Evolutionary conservation across 768 basidiomycete species (phyloP).

Genomic region (Myochromella boudieri): DNA sequence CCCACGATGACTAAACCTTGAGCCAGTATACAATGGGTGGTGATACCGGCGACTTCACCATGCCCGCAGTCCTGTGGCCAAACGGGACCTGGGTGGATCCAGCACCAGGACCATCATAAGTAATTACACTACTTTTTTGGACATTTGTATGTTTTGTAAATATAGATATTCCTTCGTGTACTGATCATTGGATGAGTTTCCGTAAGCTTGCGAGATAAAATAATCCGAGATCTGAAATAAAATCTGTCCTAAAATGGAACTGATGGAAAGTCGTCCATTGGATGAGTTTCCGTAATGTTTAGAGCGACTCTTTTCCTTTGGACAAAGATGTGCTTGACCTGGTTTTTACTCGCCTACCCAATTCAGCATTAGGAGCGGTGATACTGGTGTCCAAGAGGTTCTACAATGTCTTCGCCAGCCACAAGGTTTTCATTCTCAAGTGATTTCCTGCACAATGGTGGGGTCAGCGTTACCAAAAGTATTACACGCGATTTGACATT

Average conservation of each 20-base stretch:
- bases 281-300: too few species aligned
- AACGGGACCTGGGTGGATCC: constrained; percentile 86
- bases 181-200: too few species aligned
- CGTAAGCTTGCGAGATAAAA: too few species aligned
- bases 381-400: constrained; percentile 22
- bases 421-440: constrained; percentile 21
- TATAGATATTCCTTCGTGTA: too few species aligned
- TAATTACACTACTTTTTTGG: neutral
- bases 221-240: too few species aligned
- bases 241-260: too few species aligned
- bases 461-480: constrained; percentile 26
- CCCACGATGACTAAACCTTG: constrained; percentile 4
- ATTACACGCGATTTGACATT: too few species aligned
- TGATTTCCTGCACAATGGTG: constrained; percentile 24
- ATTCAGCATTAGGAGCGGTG: constrained; percentile 13
- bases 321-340: constrained; percentile 26
- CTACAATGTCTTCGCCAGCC: constrained; percentile 19
- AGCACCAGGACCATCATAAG: constrained; percentile 59
- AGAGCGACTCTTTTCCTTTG: constrained; percentile 18
- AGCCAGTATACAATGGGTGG: constrained; percentile 48
- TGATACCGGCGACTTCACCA: constrained; percentile 73
- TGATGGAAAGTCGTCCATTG: too few species aligned
- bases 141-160: neutral
- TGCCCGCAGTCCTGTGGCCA: constrained; percentile 70
- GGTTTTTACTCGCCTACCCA: constrained; percentile 21